A percentile compares a stretch with the other conserved stretches of the same genome.
These are phyloP conservation scores for Capronia coronata DNA, from an alignment of 2,329 filamentous ascomycete genomes.

Conservation along the genomic window DNA sequence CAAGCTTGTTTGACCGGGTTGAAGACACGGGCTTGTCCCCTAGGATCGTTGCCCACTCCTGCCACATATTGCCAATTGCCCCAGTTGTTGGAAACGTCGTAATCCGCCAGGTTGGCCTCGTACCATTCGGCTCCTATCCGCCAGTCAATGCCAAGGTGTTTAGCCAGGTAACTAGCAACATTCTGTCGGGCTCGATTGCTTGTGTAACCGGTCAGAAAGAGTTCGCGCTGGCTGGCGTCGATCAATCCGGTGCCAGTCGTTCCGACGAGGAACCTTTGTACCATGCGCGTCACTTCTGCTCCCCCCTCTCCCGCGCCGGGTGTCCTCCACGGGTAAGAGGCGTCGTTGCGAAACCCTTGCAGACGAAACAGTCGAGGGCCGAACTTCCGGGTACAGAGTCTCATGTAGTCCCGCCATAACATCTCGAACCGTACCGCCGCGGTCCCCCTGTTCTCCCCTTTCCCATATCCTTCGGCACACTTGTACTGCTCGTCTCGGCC, in stretches of 20 bases:
- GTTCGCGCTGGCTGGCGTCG: constrained; percentile 68
- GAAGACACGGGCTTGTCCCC: constrained; percentile 65
- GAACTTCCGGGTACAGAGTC: constrained; percentile 66
- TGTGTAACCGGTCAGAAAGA: constrained; percentile 70
- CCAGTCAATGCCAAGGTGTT: constrained; percentile 72
- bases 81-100: constrained; percentile 72
- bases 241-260: constrained; percentile 70
- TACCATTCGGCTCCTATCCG: constrained; percentile 77
- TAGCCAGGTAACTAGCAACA: constrained; percentile 65
- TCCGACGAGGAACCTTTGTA: constrained; percentile 59
- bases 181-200: constrained; percentile 71
- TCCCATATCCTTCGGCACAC: constrained; percentile 52
- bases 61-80: constrained; percentile 78
- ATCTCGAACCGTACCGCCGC: constrained; percentile 65
- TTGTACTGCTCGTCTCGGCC: constrained; percentile 42
- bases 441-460: constrained; percentile 67
- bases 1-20: constrained; percentile 76
- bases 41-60: constrained; percentile 72
- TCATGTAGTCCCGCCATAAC: constrained; percentile 75
- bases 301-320: constrained; percentile 14
- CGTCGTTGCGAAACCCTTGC: constrained; percentile 55
- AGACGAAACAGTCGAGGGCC: constrained; percentile 57
- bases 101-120: constrained; percentile 66
- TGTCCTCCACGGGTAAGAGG: constrained; percentile 46
- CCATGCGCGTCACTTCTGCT: constrained; percentile 38